phyloP scores from a whole-genome alignment of 2,329 filamentous ascomycete species.

The Cordyceps javanica region DNA sequence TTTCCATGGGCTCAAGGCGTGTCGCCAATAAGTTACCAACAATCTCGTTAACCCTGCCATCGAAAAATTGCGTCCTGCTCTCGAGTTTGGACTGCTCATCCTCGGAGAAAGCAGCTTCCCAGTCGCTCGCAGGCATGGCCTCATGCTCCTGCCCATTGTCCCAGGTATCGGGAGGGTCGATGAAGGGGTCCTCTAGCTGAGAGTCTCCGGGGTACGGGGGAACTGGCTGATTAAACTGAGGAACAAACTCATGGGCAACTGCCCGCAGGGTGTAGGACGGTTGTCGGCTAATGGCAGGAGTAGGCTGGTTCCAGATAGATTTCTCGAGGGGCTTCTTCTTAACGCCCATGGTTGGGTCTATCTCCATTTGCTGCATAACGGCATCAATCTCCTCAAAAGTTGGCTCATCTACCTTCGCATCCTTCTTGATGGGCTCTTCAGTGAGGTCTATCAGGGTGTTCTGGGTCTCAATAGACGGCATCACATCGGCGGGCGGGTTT shows the following conservation, averaged over 20 bases:
- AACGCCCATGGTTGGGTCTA: conserved; percentile 66
- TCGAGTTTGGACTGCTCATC: conserved; percentile 79
- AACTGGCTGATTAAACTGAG: conserved; percentile 4
- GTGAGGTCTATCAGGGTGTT: conserved; percentile 17
- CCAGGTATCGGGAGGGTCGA: conserved; percentile 43
- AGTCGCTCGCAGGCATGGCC: conserved; percentile 73
- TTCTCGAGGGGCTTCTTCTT: conserved; percentile 50
- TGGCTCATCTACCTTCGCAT: conserved; percentile 29
- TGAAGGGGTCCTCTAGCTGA: conserved; percentile 56
- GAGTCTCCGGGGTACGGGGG: conserved; percentile 17
- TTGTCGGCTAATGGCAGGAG: conserved; percentile 23
- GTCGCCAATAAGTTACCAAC: conserved; percentile 72
- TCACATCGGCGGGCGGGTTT: background rate
- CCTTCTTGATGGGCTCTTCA: conserved; percentile 19
- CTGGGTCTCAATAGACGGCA: conserved; percentile 13
- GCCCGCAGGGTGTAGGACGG: background rate
- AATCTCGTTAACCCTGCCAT: conserved; percentile 80
- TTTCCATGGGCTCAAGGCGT: conserved; percentile 74
- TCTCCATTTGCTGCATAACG: conserved; percentile 78
- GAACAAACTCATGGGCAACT: conserved; percentile 3
- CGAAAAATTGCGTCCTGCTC: conserved; percentile 79
- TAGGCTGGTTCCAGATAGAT: conserved; percentile 41
- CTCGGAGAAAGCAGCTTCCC: conserved; percentile 80
- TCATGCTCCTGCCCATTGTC: conserved; percentile 32
- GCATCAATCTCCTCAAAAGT: conserved; percentile 85